A percentile compares a stretch with the other conserved stretches of the same genome.
Conservation (phyloP, 2,329 filamentous ascomycete genomes). For the Drechslerella dactyloides region DNA sequence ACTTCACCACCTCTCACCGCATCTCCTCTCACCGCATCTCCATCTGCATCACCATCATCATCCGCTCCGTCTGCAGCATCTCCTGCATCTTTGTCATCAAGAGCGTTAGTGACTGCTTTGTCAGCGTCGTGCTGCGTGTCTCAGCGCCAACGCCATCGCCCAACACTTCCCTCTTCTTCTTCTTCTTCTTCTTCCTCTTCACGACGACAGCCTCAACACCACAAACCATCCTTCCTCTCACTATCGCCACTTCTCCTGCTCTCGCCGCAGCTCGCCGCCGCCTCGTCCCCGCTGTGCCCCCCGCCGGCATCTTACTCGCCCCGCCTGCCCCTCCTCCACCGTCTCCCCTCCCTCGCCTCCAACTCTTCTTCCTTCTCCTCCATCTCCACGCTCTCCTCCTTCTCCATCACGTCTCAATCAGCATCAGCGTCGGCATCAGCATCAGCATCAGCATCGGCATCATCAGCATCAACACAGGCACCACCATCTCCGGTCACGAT, state of each 20-base stretch:
- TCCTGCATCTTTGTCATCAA: too few relatives aligned
- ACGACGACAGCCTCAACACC: conserved; percentile 2
- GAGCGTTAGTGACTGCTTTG: too few relatives aligned
- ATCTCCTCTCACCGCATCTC: too few relatives aligned
- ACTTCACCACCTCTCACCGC: too few relatives aligned
- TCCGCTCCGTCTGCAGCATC: too few relatives aligned
- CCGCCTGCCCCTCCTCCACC: conserved; percentile 10
- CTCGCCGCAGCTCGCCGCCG: conserved; percentile 1
- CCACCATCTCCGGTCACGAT: conserved; percentile 17
- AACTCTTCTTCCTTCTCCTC: conserved; percentile 33
- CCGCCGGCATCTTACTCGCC: neutral
- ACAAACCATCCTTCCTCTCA: neutral
- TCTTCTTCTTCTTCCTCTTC: conserved; percentile 2
- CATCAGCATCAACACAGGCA: conserved; percentile 8
- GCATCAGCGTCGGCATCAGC: conserved; percentile 6
- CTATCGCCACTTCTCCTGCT: neutral
- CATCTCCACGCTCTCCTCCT: conserved; percentile 2
- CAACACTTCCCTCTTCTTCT: neutral
- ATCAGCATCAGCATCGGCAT: neutral
- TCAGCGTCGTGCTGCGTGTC: too few relatives aligned
- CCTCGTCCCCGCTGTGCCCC: neutral
- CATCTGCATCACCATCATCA: too few relatives aligned
- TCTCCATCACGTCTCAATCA: neutral
- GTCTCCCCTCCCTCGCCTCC: conserved; percentile 33
- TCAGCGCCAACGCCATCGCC: too few relatives aligned